Base-by-base conservation (phyloP, 345 rosid genomes). In the Passiflora organensis region DNA sequence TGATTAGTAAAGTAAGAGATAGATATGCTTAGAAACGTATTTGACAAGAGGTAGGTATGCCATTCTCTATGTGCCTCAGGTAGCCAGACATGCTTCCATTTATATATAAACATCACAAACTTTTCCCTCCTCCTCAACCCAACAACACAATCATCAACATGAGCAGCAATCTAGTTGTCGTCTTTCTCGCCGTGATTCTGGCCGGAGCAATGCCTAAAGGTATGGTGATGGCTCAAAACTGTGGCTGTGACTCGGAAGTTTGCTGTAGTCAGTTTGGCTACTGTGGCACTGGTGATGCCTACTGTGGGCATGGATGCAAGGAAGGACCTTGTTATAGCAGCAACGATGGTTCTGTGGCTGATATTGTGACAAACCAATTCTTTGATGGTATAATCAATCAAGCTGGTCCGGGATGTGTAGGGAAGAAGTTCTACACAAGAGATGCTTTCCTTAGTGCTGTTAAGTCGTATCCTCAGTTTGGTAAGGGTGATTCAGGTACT, bases 371-470 rank as follows among this genome's bases (percentile, higher is more conserved):
- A 1, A 11, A 62, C 10, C 43, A 17, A 1, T 83, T 83, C 64
- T 83, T 83, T 50, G 43, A 74, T 16, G 43, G 61, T 1, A 83
- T 80, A 19, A 66, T 78, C 1, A 64, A 51, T 41, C 85, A 81
- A 17, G 83, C 87, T 0, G 62, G 73, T 16, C 5, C 3, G 3
- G 53, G 51, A 49, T 85, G 91, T 25, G 87, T 48, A 0, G 95
- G 96, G 5, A 79, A 65, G 69, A 61, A 54, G 17, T 83, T 89
- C 59, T 89, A 89, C 57, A 69, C 82, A 0, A 65, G 96, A 37
- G 67, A 63, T 28, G 77, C 75, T 5, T 83, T 89, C 60, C 75
- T 89, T 0, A 64, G 66, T 0, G 96, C 91, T n/a, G 59, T 72
- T 12, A 42, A 47, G 0, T 65, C 83, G 0, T 86, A 48, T 42